Percentiles rank a stretch among this genome's conserved stretches.
Evolutionary conservation across 2,329 filamentous ascomycete genomes (phyloP).

Genomic region (Aureobasidium zeae): DNA sequence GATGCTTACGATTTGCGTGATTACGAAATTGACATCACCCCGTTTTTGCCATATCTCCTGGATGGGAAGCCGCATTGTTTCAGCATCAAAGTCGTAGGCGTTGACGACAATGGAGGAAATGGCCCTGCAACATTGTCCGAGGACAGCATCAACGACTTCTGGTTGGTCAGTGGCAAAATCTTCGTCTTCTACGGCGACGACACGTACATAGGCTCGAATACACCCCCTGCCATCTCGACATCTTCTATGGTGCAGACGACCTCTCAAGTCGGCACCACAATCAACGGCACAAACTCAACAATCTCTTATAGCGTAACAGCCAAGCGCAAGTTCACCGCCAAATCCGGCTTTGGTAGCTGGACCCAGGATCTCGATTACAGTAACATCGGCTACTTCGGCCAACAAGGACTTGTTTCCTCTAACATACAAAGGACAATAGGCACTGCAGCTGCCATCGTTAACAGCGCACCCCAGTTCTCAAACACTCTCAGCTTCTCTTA

Average conservation of each 20-base stretch:
- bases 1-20: conserved; percentile 72
- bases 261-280: neutral
- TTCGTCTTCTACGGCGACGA: conserved; percentile 5
- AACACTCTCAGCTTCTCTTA: conserved; percentile 1
- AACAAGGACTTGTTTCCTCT: conserved; percentile 46
- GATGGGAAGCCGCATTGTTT: conserved; percentile 59
- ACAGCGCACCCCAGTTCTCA: neutral
- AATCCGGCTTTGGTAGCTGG: conserved; percentile 49
- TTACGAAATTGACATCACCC: conserved; percentile 72
- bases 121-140: conserved; percentile 43
- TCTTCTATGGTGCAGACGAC: neutral
- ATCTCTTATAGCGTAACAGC: conserved; percentile 47
- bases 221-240: conserved; percentile 3
- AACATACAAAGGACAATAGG: conserved; percentile 46
- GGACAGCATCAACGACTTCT: conserved; percentile 53
- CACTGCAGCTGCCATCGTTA: conserved; percentile 26
- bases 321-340: conserved; percentile 45
- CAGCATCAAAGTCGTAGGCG: conserved; percentile 56
- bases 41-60: conserved; percentile 61
- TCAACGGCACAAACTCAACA: conserved; percentile 49
- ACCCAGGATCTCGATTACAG: conserved; percentile 48
- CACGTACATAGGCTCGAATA: neutral
- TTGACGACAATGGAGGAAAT: conserved; percentile 46
- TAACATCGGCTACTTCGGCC: conserved; percentile 46
- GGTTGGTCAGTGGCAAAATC: conserved; percentile 65